A percentile compares a stretch with the other conserved stretches of the same genome.
phyloP scores from a whole-genome alignment of 2,329 filamentous ascomycete species.

The Beauveria medogensis region DNA sequence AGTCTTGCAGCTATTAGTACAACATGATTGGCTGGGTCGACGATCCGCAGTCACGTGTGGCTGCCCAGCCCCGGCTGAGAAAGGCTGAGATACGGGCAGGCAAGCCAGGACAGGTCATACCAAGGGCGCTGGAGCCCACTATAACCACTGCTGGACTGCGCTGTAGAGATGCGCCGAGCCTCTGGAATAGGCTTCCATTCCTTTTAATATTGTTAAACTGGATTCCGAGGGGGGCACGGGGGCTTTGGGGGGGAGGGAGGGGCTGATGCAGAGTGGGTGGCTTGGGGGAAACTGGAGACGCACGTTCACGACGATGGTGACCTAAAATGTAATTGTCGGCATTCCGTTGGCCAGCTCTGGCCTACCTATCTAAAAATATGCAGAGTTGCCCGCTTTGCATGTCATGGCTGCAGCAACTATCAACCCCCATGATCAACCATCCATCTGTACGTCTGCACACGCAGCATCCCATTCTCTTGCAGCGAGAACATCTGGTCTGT shows the following conservation, averaged over 20 bases:
- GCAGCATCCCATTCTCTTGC: not conserved
- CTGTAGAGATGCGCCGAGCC: not conserved
- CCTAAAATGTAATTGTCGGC: not conserved
- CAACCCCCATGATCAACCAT: not conserved
- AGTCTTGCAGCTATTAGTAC: not conserved
- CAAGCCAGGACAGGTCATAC: not conserved
- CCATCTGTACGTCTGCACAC: not conserved
- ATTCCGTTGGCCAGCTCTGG: conserved; percentile 1
- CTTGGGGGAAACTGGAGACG: not conserved
- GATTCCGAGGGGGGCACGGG: not conserved
- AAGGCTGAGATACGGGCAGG: not conserved
- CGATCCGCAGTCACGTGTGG: conserved; percentile 6
- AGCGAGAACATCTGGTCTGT: not conserved
- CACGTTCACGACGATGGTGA: not conserved
- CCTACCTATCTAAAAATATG: not conserved
- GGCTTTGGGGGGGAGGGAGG: not conserved
- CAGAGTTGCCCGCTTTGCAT: conserved; percentile 8
- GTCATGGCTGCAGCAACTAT: not conserved
- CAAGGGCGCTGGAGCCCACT: not conserved
- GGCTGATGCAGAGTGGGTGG: not conserved
- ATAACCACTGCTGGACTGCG: not conserved
- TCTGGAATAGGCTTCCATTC: not conserved
- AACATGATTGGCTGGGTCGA: not conserved
- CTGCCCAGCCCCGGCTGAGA: not conserved
- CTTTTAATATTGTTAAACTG: not conserved